Evolutionary conservation across 306 rosid species (phyloP), one percentile per base, ranked within the genome.

Genomic region (Spatholobus suberectus): DNA sequence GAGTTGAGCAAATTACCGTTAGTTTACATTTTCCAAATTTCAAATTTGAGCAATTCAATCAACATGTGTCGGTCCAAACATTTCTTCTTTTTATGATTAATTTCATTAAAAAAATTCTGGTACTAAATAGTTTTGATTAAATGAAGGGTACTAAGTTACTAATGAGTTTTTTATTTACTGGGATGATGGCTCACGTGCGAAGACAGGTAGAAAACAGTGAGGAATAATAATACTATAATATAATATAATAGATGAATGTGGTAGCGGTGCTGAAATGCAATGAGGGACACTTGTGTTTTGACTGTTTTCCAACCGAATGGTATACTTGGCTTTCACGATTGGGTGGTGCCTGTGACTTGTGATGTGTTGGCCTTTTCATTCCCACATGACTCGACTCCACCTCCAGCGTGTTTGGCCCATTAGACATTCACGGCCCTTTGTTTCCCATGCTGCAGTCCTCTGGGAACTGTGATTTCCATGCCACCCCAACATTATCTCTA

Each of bases 401-500:
- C 66, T 29, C 75, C 81, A 44, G 12, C 24, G 8, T 18, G 63
- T 18, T 41, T 35, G 73, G 81, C 55, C 73, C 78, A 79, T 51
- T 78, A 6, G 7, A n/a, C 23, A 54, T 34, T 51, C 3, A 18
- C 54, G 70, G 7, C 40, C 40, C 35, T 18, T 66, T 35, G 7
- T 41, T 17, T 41, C 18, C 10, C 40, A 23, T 58, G 70, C 7
- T 58, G 43, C 69, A 9, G 5, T 67, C 6, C 41, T 66, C 38
- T 2, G 38, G 24, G 5, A 0, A 51, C 51, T 38, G 34, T 55
- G 27, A 47, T 55, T 65, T 82, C 13, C 23, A 68, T 73, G 76
- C n/a, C 76, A 70, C 75, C 44, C 63, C n/a, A 15, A 44, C 78
- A 11, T 70, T 81, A 49, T 84, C 71, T 59, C 65, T 80, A 0